A percentile compares a stretch with the other conserved stretches of the same genome.
Conservation (phyloP, 352 stramenopile genomes). For the Blastocystis sp. region DNA sequence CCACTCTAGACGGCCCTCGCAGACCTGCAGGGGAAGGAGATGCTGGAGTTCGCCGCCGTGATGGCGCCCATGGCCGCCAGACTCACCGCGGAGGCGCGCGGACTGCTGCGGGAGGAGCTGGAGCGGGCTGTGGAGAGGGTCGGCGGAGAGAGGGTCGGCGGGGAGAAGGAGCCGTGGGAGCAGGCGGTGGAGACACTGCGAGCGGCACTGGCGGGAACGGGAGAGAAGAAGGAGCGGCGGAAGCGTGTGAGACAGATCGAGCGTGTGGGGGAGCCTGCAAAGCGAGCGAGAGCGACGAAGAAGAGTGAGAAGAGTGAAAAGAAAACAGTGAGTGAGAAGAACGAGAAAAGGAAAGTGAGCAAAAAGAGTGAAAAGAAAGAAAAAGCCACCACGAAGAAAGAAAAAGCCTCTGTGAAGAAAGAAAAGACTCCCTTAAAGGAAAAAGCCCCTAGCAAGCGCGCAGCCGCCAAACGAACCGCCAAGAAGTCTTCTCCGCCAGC, state of each 20-base stretch:
- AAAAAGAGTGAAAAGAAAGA: neutral
- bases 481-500: too few relatives aligned
- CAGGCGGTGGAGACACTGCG: neutral
- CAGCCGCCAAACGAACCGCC: too few relatives aligned
- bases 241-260: neutral
- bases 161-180: neutral
- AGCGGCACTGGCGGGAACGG: neutral
- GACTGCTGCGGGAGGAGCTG: neutral
- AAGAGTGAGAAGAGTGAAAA: neutral
- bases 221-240: neutral
- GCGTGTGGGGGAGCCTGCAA: neutral
- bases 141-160: neutral
- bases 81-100: slow-evolving; percentile 4
- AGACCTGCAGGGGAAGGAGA: neutral
- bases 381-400: neutral
- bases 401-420: too few relatives aligned
- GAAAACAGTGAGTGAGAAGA: neutral
- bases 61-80: neutral
- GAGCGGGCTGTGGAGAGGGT: neutral
- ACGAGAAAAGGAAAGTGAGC: neutral
- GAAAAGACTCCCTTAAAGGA: too few relatives aligned
- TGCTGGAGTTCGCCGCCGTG: neutral
- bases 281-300: neutral
- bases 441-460: too few relatives aligned
- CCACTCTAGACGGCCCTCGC: neutral